Evolutionary conservation across 257 asterid genomes (phyloP).

Genomic region (Craterostigma plantagineum): DNA sequence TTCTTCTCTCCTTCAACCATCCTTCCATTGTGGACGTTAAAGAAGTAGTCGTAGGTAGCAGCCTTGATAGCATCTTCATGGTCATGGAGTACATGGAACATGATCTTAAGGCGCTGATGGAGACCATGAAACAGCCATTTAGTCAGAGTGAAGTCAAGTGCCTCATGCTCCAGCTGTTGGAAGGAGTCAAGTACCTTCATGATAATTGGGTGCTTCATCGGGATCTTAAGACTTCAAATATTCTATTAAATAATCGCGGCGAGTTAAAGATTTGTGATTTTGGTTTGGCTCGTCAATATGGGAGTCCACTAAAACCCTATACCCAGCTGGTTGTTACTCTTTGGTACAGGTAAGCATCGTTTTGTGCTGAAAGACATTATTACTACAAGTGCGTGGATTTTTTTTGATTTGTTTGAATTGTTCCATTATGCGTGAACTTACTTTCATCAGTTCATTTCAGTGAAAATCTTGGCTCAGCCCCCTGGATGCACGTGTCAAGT

Average conservation of each 20-base stretch:
- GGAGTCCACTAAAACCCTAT: conserved; percentile 81
- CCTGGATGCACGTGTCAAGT: too few relatives aligned
- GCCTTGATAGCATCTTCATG: conserved; percentile 78
- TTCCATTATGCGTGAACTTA: too few relatives aligned
- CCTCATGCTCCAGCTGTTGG: conserved; percentile 82
- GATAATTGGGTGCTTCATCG: conserved; percentile 94
- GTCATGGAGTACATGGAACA: conserved; percentile 99
- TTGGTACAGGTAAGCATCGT: conserved; percentile 72
- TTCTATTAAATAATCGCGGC: conserved; percentile 67
- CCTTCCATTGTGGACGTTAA: conserved; percentile 81
- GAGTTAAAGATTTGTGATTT: conserved; percentile 90
- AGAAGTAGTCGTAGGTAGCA: conserved; percentile 86
- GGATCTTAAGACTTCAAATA: conserved; percentile 78
- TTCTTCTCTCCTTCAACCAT: conserved; percentile 70
- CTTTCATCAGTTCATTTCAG: too few relatives aligned
- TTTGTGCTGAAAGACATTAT: too few relatives aligned
- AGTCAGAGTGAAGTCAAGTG: conserved; percentile 90
- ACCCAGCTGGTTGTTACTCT: conserved; percentile 89
- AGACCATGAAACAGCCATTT: conserved; percentile 71
- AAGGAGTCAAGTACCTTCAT: conserved; percentile 73
- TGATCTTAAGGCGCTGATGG: conserved; percentile 82
- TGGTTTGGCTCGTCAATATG: conserved; percentile 92
- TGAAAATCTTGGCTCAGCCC: too few relatives aligned
- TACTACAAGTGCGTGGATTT: too few relatives aligned
- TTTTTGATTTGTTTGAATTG: too few relatives aligned